A percentile compares a stretch with the other conserved stretches of the same genome.
These are phyloP conservation scores for Scutellaria barbata DNA, from an alignment of 257 asterid species.

Conservation along the genomic window DNA sequence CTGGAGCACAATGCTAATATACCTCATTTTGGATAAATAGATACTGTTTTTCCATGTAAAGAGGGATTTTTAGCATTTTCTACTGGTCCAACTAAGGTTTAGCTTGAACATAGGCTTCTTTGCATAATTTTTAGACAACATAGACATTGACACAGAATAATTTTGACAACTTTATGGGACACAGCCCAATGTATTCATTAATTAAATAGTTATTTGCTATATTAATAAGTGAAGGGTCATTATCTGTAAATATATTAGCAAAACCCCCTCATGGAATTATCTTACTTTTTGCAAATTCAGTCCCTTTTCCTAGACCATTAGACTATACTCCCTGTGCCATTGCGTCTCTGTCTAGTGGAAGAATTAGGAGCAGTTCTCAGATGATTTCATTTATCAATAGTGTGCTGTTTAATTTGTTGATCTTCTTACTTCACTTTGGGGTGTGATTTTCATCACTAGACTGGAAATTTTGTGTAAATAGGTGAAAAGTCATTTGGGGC, in stretches of 20 bases:
- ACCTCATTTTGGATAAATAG: neutral
- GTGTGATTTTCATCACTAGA: conserved; percentile 6
- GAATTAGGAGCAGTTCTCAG: neutral
- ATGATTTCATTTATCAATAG: neutral
- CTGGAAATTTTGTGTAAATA: conserved; percentile 4
- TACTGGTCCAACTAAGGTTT: too few relatives aligned
- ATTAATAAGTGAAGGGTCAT: too few relatives aligned
- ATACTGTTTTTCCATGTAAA: neutral
- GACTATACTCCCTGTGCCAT: neutral
- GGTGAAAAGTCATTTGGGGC: neutral
- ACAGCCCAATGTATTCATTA: neutral
- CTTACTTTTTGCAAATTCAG: neutral
- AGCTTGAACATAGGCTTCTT: too few relatives aligned
- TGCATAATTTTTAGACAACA: too few relatives aligned
- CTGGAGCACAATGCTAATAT: neutral
- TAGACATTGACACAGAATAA: too few relatives aligned
- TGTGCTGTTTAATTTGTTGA: neutral
- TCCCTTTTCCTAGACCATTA: neutral
- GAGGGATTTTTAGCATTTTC: too few relatives aligned
- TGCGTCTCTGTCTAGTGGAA: too few relatives aligned
- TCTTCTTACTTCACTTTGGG: neutral
- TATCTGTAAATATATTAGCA: too few relatives aligned
- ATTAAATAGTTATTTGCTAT: too few relatives aligned
- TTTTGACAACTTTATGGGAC: too few relatives aligned
- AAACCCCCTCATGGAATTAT: too few relatives aligned